Percentiles rank a stretch among this genome's conserved stretches.
These are phyloP conservation scores for Hypoxylon sp. DNA, from an alignment of 2,329 filamentous ascomycete genomes.

Conservation along the genomic window DNA sequence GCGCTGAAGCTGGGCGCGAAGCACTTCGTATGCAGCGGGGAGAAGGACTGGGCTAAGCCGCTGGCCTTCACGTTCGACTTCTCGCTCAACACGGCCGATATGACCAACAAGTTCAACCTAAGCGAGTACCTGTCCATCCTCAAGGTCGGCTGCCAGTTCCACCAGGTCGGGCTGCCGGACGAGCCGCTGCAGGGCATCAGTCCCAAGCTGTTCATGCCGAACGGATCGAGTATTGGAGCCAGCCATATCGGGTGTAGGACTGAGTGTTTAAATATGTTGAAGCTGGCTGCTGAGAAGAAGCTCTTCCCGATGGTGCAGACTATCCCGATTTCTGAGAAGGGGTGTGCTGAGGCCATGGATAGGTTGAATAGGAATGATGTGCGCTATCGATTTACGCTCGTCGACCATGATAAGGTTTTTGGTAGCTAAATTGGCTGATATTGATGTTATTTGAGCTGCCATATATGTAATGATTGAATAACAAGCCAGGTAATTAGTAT, in stretches of 20 bases:
- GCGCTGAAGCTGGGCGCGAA: conserved; percentile 74
- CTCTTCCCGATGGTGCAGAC: conserved; percentile 66
- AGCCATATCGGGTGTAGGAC: conserved; percentile 74
- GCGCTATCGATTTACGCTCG: conserved; percentile 79
- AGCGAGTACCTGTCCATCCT: conserved; percentile 65
- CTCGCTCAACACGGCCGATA: conserved; percentile 65
- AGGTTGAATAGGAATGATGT: conserved; percentile 80
- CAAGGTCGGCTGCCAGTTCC: conserved; percentile 68
- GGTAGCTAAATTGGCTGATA: conserved; percentile 51
- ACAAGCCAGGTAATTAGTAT: background rate
- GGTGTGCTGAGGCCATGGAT: conserved; percentile 78
- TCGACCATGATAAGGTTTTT: conserved; percentile 77
- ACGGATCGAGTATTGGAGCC: conserved; percentile 57
- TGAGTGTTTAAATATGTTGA: conserved; percentile 71
- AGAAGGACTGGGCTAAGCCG: conserved; percentile 71
- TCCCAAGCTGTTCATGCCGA: conserved; percentile 60
- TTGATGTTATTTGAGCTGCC: too few species aligned
- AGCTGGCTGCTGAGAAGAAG: conserved; percentile 70
- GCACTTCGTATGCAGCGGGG: conserved; percentile 62
- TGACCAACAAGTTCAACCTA: conserved; percentile 69
- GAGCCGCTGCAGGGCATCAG: conserved; percentile 61
- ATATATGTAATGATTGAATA: background rate
- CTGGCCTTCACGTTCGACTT: conserved; percentile 67
- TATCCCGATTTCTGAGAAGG: conserved; percentile 75
- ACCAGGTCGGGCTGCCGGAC: conserved; percentile 71